Conservation (phyloP, 306 rosid genomes). For the Hippophae tibetana region DNA sequence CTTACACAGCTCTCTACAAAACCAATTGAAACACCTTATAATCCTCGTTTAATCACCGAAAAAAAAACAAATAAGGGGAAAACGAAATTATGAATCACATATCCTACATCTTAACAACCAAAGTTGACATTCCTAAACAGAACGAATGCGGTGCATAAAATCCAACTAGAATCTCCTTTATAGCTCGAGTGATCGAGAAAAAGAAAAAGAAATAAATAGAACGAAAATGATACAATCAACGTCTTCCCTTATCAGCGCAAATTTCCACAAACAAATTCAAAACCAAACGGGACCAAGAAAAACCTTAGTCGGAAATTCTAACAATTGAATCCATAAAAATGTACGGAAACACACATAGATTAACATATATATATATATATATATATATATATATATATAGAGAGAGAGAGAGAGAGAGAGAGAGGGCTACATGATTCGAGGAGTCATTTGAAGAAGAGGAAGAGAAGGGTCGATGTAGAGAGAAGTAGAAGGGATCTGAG, state of each 20-base stretch:
- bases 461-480: constrained; percentile 57
- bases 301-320: background rate
- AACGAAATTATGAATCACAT: background rate
- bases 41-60: background rate
- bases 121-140: too few species aligned
- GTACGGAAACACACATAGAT: background rate
- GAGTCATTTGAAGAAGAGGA: constrained; percentile 36
- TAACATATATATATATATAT: too few species aligned
- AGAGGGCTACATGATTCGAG: constrained; percentile 44
- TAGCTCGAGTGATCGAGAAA: too few species aligned
- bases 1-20: constrained; percentile 63
- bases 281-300: background rate
- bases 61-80: background rate
- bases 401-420: background rate
- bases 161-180: too few species aligned
- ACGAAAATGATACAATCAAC: too few species aligned
- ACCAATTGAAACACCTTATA: background rate
- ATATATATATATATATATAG: too few species aligned
- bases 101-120: background rate
- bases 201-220: too few species aligned
- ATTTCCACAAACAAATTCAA: background rate
- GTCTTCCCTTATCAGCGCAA: background rate
- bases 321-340: constrained; percentile 3
- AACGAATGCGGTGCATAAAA: too few species aligned
- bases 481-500: constrained; percentile 40